phyloP scores from a whole-genome alignment of 495 filamentous ascomycete species.

The Penicillium verhagenii region DNA sequence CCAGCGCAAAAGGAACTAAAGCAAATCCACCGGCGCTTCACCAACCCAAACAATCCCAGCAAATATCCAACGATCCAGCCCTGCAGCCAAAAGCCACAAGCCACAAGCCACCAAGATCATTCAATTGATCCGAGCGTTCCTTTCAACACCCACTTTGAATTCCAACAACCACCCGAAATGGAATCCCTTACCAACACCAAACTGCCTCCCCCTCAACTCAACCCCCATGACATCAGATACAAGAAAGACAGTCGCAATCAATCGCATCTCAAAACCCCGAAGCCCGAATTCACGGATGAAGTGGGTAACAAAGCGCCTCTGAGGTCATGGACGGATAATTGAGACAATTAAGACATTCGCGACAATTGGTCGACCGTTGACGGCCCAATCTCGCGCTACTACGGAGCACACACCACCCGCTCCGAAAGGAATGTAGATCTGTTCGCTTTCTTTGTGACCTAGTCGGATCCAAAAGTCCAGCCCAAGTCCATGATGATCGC shows the following conservation, averaged over 20 bases:
- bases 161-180: too few species aligned
- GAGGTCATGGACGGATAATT: slow-evolving; percentile 1
- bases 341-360: neutral
- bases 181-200: too few species aligned
- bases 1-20: neutral
- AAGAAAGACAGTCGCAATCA: neutral
- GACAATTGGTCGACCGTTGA: neutral
- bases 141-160: too few species aligned
- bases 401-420: too few species aligned
- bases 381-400: neutral
- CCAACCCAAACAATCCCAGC: neutral
- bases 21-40: neutral
- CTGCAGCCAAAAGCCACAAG: neutral
- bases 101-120: neutral
- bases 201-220: too few species aligned
- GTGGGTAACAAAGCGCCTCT: neutral
- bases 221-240: neutral
- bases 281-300: neutral
- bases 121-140: neutral
- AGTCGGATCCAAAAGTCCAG: too few species aligned
- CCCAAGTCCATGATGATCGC: neutral
- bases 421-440: too few species aligned
- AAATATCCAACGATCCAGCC: neutral
- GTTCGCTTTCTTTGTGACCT: neutral
- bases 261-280: neutral